Conservation (phyloP, 2,329 filamentous ascomycete genomes). For the Raffaelea albimanens region DNA sequence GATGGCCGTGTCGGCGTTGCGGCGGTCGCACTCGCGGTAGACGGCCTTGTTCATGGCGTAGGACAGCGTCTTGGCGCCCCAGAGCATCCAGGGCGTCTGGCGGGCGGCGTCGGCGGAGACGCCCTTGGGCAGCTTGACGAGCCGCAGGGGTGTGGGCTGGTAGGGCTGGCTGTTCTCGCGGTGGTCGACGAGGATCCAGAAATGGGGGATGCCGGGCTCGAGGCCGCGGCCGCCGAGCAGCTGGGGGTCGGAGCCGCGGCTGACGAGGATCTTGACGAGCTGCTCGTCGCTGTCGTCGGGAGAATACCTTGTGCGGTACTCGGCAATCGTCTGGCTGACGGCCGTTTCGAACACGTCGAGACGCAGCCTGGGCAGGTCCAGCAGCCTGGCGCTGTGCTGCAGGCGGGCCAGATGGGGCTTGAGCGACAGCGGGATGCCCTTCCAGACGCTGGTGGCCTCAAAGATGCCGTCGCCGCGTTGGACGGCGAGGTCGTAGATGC, state of each 20-base stretch:
- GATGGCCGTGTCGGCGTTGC: slow-evolving; percentile 4
- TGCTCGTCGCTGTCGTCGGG: slow-evolving; percentile 1
- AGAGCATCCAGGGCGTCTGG: slow-evolving; percentile 3
- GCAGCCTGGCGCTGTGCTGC: slow-evolving; percentile 4
- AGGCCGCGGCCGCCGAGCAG: background rate
- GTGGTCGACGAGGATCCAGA: slow-evolving; percentile 4
- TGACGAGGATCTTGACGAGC: slow-evolving; percentile 3
- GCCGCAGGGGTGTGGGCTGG: background rate
- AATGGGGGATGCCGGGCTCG: slow-evolving; percentile 2
- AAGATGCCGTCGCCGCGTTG: slow-evolving; percentile 5
- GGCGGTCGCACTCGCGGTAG: slow-evolving; percentile 5
- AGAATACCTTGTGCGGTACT: background rate
- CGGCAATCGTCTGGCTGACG: background rate
- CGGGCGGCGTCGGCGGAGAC: slow-evolving; percentile 1
- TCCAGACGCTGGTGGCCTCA: slow-evolving; percentile 2
- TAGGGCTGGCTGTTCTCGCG: background rate
- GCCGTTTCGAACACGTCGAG: slow-evolving; percentile 1
- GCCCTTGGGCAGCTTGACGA: slow-evolving; percentile 3
- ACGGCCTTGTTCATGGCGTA: slow-evolving; percentile 5
- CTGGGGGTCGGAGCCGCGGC: slow-evolving; percentile 2
- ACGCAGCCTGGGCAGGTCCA: slow-evolving; percentile 1
- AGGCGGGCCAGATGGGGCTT: slow-evolving; percentile 1
- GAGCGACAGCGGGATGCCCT: slow-evolving; percentile 2
- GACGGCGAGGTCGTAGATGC: slow-evolving; percentile 3
- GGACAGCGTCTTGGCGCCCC: slow-evolving; percentile 4